These are phyloP conservation scores for Epithele typhae DNA, from an alignment of 768 basidiomycete genomes.

Conservation along the genomic window DNA sequence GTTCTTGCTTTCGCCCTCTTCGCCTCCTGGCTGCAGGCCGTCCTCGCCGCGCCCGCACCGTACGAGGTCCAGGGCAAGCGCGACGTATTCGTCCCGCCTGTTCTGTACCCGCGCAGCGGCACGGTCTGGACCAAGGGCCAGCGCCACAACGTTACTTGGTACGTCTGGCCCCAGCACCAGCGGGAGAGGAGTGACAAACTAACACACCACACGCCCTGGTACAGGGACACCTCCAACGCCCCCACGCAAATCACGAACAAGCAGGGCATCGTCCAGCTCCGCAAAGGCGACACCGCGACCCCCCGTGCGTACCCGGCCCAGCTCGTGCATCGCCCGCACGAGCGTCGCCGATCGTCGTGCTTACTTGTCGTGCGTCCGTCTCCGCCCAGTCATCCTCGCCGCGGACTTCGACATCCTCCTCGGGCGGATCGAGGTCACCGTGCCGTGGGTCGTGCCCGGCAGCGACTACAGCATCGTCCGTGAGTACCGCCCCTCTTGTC, in stretches of 20 bases:
- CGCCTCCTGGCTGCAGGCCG: constrained; percentile 3
- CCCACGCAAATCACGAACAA: constrained; percentile 36
- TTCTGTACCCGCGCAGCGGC: constrained; percentile 14
- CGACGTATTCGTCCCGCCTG: constrained; percentile 12
- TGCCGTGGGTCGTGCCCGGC: constrained; percentile 29
- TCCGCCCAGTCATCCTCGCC: constrained; percentile 15
- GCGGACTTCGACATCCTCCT: constrained; percentile 29
- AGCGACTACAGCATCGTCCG: constrained; percentile 32
- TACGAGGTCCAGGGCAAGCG: constrained; percentile 1
- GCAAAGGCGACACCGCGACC: constrained; percentile 23
- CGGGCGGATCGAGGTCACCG: constrained; percentile 30
- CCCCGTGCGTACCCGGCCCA: constrained; percentile 20
- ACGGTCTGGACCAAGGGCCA: constrained; percentile 13
- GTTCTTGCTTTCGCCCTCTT: constrained; percentile 4
- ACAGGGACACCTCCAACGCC: constrained; percentile 28
- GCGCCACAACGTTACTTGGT: constrained; percentile 15
- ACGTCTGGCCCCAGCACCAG: neutral
- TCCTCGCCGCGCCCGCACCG: neutral
- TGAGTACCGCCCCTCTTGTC: constrained; percentile 22
- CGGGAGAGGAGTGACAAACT: neutral
- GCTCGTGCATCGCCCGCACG: neutral
- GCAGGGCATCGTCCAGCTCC: constrained; percentile 11
- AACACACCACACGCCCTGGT: neutral
- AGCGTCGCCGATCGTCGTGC: neutral
- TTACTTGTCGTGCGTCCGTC: neutral